phyloP scores from a whole-genome alignment of 345 rosid genomes.

The Gossypium thurberi region DNA sequence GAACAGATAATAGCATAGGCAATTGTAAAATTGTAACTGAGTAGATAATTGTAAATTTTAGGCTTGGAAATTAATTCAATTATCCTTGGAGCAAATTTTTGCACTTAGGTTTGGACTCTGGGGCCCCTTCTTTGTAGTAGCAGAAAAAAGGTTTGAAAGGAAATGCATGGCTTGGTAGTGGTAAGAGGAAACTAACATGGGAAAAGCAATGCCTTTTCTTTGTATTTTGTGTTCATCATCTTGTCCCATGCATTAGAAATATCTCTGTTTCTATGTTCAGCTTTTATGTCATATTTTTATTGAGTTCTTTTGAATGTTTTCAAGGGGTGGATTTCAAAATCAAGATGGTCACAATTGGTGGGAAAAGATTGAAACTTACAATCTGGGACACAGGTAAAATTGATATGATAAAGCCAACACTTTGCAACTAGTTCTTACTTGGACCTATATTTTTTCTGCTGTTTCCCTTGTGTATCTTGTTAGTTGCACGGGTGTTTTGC shows the following conservation, averaged over 20 bases:
- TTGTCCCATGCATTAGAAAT: neutral
- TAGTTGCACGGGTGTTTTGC: neutral
- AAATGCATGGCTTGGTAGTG: neutral
- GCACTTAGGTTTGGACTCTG: neutral
- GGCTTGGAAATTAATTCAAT: neutral
- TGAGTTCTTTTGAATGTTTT: neutral
- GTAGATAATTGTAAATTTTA: neutral
- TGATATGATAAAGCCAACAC: neutral
- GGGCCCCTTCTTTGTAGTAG: neutral
- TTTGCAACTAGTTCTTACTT: neutral
- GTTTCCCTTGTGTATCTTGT: neutral
- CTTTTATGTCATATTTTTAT: neutral
- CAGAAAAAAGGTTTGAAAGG: neutral
- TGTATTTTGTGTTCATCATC: neutral
- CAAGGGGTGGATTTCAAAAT: slow-evolving; percentile 97
- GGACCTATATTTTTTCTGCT: neutral
- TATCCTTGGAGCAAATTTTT: neutral
- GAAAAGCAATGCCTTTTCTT: neutral
- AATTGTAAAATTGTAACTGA: neutral
- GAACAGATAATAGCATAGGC: neutral
- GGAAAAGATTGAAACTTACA: slow-evolving; percentile 78
- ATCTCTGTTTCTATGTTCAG: neutral
- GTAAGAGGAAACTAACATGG: neutral
- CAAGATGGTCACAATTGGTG: slow-evolving; percentile 59
- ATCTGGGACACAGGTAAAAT: slow-evolving; percentile 95